Evolutionary conservation across 208 protist genomes (phyloP), one percentile per base, ranked within the genome.

Genomic region (Crithidia fasciculata): DNA sequence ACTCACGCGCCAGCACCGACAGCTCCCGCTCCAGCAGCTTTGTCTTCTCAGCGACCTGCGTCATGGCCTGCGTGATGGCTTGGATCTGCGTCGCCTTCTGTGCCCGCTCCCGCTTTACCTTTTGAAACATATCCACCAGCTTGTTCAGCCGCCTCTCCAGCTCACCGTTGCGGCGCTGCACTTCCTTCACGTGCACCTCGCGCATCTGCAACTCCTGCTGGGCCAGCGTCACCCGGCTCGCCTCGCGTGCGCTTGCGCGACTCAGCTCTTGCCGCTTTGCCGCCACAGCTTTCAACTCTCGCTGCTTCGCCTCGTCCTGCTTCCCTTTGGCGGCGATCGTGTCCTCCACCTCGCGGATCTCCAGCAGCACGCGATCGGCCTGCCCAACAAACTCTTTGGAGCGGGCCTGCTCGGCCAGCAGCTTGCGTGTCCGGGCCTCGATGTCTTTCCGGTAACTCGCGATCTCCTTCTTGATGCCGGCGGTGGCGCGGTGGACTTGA

Each of bases 21-120:
- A 97, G 81, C 74, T 99, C 97, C 68, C 98, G 97, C 64, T 98
- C 94, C 50, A 98, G 75, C 69, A 99, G 97, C 70, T 96, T 98
- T 28, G 97, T 98, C 82, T 99, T 98, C 84, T 98, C 97, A 57
- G 93, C 88, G 57, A 97, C 95, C 77, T 99, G 97, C 12, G 94
- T 90, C 82, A 98, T 91, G 53, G 87, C 92, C 80, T 98, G 97
- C 44, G 90, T 91, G 55, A 95, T 81, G 53, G 91, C 78, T 72
- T 99, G 97, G 72, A 99, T 98, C 71, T 97, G 82, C 36, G 95
- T 92, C 15, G 91, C 93, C 76, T 95, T 98, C 52, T 98, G 95
- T 73, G 93, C 91, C 13, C 97, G 82, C 76, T 98, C 95, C 56
- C 87, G 87, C 82, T 98, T 98, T 36, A 98, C 89, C 40, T 90